Conservation (phyloP, 805 yeast species). For the Ogataea nakhonphanomensis region DNA sequence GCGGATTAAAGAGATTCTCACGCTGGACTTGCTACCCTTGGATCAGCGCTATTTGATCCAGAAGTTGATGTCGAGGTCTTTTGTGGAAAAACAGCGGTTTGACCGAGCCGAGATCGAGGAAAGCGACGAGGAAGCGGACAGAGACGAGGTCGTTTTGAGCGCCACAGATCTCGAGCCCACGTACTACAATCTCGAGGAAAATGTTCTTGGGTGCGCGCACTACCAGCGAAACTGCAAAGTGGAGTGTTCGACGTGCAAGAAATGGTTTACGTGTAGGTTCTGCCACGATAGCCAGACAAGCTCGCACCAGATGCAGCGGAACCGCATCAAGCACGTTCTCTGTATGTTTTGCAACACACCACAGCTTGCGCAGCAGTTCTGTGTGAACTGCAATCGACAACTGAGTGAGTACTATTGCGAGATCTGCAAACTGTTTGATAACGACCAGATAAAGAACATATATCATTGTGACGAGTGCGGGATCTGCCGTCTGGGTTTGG, state of each 20-base stretch:
- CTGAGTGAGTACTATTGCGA: slow-evolving; percentile 77
- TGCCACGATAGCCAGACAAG: slow-evolving; percentile 70
- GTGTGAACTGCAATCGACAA: slow-evolving; percentile 62
- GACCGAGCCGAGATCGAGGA: slow-evolving; percentile 18
- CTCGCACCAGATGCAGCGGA: slow-evolving; percentile 57
- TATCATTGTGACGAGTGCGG: slow-evolving; percentile 94
- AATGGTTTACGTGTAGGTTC: slow-evolving; percentile 78
- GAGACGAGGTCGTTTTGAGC: slow-evolving; percentile 40
- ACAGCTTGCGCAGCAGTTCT: slow-evolving; percentile 68
- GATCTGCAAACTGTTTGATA: slow-evolving; percentile 78
- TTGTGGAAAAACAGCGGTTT: slow-evolving; percentile 42
- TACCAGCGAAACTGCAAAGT: slow-evolving; percentile 80
- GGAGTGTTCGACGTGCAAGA: slow-evolving; percentile 70
- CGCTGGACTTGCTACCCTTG: slow-evolving; percentile 36
- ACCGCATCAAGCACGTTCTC: slow-evolving; percentile 60
- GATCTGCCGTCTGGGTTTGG: slow-evolving; percentile 86
- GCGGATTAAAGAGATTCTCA: slow-evolving; percentile 47
- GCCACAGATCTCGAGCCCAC: slow-evolving; percentile 47
- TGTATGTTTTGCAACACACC: slow-evolving; percentile 80
- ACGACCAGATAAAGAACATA: slow-evolving; percentile 71
- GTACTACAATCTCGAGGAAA: slow-evolving; percentile 41
- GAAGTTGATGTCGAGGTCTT: slow-evolving; percentile 66
- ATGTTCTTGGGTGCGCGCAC: slow-evolving; percentile 72
- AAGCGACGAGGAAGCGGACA: slow-evolving; percentile 22
- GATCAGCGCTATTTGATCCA: slow-evolving; percentile 54